These are phyloP conservation scores for Penicillium sp. DNA, from an alignment of 2,329 filamentous ascomycete species.

Conservation along the genomic window DNA sequence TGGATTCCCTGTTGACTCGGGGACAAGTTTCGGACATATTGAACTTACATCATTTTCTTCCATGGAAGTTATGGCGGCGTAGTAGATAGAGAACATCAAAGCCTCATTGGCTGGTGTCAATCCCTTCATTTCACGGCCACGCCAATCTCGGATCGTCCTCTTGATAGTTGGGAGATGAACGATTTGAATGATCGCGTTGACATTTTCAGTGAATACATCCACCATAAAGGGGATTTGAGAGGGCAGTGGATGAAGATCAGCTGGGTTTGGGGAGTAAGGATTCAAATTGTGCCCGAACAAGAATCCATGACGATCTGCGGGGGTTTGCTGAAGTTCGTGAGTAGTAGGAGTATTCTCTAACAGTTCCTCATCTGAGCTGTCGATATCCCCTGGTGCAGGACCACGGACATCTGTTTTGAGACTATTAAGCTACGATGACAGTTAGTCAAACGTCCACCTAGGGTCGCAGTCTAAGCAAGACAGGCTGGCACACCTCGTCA, in stretches of 20 bases:
- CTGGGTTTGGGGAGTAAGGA: constrained; percentile 31
- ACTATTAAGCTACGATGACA: constrained; percentile 15
- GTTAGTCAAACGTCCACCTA: neutral
- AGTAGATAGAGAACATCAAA: constrained; percentile 59
- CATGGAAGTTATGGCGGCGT: constrained; percentile 56
- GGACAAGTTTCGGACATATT: neutral
- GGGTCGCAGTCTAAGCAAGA: constrained; percentile 16
- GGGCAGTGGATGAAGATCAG: constrained; percentile 52
- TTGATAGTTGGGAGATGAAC: constrained; percentile 34
- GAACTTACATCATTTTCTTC: constrained; percentile 55
- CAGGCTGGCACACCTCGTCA: constrained; percentile 49
- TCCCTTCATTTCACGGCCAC: constrained; percentile 28
- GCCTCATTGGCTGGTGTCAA: constrained; percentile 51
- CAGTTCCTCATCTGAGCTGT: constrained; percentile 36
- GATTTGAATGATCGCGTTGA: constrained; percentile 44
- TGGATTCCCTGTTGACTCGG: neutral
- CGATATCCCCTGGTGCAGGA: constrained; percentile 36
- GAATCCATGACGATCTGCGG: constrained; percentile 52
- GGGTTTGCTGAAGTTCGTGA: constrained; percentile 43
- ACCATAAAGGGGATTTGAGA: constrained; percentile 57
- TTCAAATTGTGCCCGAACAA: constrained; percentile 49
- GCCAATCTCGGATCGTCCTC: constrained; percentile 35
- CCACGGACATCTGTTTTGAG: constrained; percentile 25
- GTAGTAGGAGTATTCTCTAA: constrained; percentile 27
- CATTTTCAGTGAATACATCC: constrained; percentile 52